These are phyloP conservation scores for Ceratobasidium theobromae DNA, from an alignment of 1,284 basidiomycete species.

Conservation along the genomic window DNA sequence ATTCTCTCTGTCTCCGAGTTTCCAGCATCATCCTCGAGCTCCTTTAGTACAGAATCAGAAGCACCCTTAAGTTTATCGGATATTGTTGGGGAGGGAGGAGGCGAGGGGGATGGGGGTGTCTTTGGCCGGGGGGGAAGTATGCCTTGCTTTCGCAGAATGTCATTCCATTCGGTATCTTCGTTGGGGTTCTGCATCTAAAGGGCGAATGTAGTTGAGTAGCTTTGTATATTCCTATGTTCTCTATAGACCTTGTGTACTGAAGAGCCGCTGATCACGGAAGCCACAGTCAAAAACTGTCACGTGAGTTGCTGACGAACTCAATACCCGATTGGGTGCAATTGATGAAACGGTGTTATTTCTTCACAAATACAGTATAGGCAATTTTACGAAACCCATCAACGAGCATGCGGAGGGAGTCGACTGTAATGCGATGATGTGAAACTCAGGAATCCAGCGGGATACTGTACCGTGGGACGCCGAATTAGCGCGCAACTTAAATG, in stretches of 20 bases:
- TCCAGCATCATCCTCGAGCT: constrained; percentile 67
- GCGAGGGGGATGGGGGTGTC: constrained; percentile 70
- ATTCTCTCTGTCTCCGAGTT: constrained; percentile 80
- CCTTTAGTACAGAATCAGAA: constrained; percentile 44
- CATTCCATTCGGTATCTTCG: constrained; percentile 95
- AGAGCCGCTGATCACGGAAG: constrained; percentile 8
- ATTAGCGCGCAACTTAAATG: no score
- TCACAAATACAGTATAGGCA: no score
- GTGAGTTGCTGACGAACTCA: background rate
- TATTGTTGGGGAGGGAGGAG: constrained; percentile 65
- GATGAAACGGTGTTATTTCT: no score
- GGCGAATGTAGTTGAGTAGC: background rate
- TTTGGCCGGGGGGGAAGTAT: constrained; percentile 78
- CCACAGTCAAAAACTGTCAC: constrained; percentile 5
- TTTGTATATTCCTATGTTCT: background rate
- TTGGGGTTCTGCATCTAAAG: constrained; percentile 56
- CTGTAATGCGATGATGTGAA: no score
- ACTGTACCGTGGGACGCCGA: no score
- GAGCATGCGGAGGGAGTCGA: no score
- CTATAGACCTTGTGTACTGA: background rate
- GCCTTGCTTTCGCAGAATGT: constrained; percentile 86
- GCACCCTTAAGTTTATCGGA: constrained; percentile 60
- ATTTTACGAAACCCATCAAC: no score
- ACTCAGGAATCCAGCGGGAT: no score
- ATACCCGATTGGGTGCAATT: no score